These are phyloP conservation scores for Populus euphratica DNA, from an alignment of 345 rosid species.

Conservation along the genomic window DNA sequence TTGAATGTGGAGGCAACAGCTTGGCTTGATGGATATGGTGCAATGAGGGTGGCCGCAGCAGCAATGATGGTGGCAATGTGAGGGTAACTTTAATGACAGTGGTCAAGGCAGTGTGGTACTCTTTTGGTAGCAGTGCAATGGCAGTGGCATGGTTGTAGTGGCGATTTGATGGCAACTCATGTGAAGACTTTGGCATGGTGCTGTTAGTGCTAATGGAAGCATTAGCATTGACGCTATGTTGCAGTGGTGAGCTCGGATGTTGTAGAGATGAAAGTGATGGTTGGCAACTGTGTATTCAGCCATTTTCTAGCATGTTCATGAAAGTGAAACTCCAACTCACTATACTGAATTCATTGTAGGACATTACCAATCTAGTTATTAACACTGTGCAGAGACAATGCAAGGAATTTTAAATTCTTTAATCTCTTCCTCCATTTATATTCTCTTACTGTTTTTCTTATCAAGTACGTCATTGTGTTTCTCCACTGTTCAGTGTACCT, in stretches of 20 bases:
- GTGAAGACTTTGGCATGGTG: neutral
- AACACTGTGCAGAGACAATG: neutral
- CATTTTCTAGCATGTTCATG: neutral
- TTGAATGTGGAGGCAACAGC: neutral
- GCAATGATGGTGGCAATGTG: neutral
- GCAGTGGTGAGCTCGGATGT: neutral
- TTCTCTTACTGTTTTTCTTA: neutral
- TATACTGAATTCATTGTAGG: neutral
- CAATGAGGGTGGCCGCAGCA: neutral
- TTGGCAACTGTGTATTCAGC: neutral
- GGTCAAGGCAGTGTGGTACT: neutral
- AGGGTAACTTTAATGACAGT: neutral
- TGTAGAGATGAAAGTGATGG: constrained; percentile 4
- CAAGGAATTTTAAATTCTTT: neutral
- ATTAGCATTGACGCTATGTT: neutral
- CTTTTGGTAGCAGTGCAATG: neutral
- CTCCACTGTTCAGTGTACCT: constrained; percentile 3
- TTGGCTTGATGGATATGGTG: neutral
- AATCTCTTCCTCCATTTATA: neutral
- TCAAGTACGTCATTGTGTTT: neutral
- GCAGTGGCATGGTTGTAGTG: neutral
- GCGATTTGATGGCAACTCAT: neutral
- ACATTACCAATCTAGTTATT: neutral
- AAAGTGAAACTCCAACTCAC: neutral
- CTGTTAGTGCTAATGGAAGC: neutral